Evolutionary conservation across 192 early-diverging fungal species (phyloP).

Genomic region (Dissophora globulifera): DNA sequence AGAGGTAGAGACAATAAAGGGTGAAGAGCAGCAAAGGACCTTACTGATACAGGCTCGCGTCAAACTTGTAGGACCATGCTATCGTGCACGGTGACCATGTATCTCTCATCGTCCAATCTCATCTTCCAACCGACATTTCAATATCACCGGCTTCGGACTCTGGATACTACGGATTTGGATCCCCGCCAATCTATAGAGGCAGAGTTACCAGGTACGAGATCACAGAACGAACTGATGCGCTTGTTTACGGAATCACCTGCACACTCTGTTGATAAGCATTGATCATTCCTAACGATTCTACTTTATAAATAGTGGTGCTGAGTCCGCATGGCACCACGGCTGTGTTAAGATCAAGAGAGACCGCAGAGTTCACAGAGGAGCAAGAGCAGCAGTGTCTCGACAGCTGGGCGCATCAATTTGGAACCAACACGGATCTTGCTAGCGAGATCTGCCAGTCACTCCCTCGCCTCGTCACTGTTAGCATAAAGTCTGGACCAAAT

Average conservation of each 20-base stretch:
- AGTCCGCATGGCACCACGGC: constrained; percentile 48
- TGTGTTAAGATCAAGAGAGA: constrained; percentile 11
- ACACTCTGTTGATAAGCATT: too few species aligned
- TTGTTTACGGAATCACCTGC: too few species aligned
- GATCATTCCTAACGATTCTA: too few species aligned
- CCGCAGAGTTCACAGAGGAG: constrained; percentile 34
- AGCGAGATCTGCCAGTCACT: constrained; percentile 2
- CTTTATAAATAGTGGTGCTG: constrained; percentile 15
- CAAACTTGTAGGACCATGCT: constrained; percentile 38
- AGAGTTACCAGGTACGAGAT: constrained; percentile 19
- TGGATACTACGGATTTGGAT: constrained; percentile 25
- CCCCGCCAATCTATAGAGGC: constrained; percentile 3
- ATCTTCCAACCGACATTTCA: constrained; percentile 49
- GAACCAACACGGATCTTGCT: constrained; percentile 11
- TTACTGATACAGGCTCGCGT: neutral
- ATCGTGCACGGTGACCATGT: constrained; percentile 45
- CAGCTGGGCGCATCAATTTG: constrained; percentile 30
- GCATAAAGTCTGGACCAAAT: constrained; percentile 21
- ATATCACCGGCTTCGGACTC: constrained; percentile 37
- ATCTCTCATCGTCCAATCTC: constrained; percentile 38
- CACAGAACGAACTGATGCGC: neutral
- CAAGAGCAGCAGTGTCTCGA: constrained; percentile 31
- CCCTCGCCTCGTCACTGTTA: constrained; percentile 37
- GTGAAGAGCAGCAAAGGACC: too few species aligned
- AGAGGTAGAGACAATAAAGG: neutral